Evolutionary conservation across 345 rosid genomes (phyloP), one percentile per base, ranked within the genome.

Genomic region (Crucihimalaya himalaica): DNA sequence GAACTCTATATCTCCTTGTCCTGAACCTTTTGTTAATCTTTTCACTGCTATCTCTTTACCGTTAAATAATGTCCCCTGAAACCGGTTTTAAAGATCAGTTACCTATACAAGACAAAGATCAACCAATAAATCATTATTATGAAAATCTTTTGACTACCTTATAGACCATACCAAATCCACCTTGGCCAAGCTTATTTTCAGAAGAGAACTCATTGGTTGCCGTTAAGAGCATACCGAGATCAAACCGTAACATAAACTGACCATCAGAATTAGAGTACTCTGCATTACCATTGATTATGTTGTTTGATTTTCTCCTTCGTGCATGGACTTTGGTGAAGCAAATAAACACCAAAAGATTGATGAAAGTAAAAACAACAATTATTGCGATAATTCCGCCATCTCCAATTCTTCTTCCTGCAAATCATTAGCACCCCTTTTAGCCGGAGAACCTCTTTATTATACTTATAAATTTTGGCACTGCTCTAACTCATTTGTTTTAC

Each of bases 41-140:
- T 86, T 86, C 5, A 84, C 85, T 0, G 86, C 88, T n/a, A 86
- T 51, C 5, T 80, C 68, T 59, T 66, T 45, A 21, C 83, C 83
- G 46, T 70, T 12, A 6, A 40, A 23, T 5, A 87, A 80, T 50
- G 0, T 50, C 35, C 88, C 87, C 87, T 84, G 73, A 15, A 72
- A 59, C 31, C 4, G 1, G 2, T 50, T 46, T 25, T 58, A 25
- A 34, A 58, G 27, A 70, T 32, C 1, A 21, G 0, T 35, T 34
- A 34, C 11, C 1, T 48, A 21, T 60, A 7, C 3, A 31, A 71
- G 11, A 32, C 4, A 18, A 14, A n/a, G 16, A 2, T 45, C 12
- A 6, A 64, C 18, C 46, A 34, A 58, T 11, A 63, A 45, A 42
- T 46, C 39, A 45, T 42, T 18, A 46, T 46, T 11, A 29, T 3